phyloP scores from a whole-genome alignment of 2,329 filamentous ascomycete species.

The Eutypella sp. region DNA sequence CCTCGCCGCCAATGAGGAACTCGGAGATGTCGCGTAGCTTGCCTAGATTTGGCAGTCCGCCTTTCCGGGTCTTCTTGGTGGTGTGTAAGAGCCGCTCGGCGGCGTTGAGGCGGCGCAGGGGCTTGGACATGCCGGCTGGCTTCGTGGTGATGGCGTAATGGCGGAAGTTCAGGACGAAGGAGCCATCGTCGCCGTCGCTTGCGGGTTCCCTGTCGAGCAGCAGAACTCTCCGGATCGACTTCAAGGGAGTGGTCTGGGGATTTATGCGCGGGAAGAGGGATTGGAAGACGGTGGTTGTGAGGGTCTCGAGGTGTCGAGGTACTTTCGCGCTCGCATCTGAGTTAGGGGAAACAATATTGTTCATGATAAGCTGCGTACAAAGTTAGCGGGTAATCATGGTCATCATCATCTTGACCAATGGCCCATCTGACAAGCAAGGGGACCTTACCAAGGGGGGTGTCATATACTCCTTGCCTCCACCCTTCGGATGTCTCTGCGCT shows the following conservation, averaged over 20 bases:
- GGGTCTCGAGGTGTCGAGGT: slow-evolving; percentile 89
- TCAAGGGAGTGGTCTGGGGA: slow-evolving; percentile 81
- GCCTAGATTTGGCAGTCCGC: slow-evolving; percentile 78
- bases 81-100: slow-evolving; percentile 71
- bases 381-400: neutral
- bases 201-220: slow-evolving; percentile 76
- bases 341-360: slow-evolving; percentile 76
- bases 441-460: slow-evolving; percentile 69
- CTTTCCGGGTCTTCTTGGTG: slow-evolving; percentile 58
- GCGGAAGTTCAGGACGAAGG: slow-evolving; percentile 79
- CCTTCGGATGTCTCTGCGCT: slow-evolving; percentile 76
- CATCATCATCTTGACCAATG: neutral
- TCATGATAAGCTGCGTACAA: slow-evolving; percentile 76
- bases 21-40: slow-evolving; percentile 91
- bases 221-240: slow-evolving; percentile 87
- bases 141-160: slow-evolving; percentile 96
- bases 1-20: slow-evolving; percentile 81
- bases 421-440: too few relatives aligned
- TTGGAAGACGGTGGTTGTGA: slow-evolving; percentile 92
- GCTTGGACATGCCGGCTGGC: slow-evolving; percentile 76
- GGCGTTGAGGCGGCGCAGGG: slow-evolving; percentile 76
- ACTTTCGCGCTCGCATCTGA: slow-evolving; percentile 61
- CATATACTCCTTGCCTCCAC: slow-evolving; percentile 78
- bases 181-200: slow-evolving; percentile 52
- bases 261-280: slow-evolving; percentile 95